These are phyloP conservation scores for Cutaneotrichosporon mucoides DNA, from an alignment of 1,284 basidiomycete species.

Conservation along the genomic window DNA sequence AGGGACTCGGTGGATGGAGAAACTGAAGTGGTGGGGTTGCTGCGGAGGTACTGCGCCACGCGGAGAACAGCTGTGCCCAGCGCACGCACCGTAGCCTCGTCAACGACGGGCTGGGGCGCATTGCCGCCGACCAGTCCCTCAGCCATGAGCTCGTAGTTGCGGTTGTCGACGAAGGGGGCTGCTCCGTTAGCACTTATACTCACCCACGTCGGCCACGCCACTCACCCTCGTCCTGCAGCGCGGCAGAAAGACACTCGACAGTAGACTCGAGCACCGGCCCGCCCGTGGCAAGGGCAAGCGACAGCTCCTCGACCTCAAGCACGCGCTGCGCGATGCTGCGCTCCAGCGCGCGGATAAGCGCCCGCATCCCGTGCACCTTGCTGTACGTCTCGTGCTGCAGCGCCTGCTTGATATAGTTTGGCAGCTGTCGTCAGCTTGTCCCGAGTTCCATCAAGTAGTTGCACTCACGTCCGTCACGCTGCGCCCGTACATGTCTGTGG, in stretches of 20 bases:
- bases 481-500: constrained; percentile 31
- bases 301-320: constrained; percentile 25
- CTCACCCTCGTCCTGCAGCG: not conserved
- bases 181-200: not conserved
- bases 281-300: constrained; percentile 13
- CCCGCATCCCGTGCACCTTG: constrained; percentile 26
- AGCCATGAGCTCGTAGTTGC: constrained; percentile 13
- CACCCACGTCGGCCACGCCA: too few relatives aligned
- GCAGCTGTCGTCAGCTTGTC: constrained; percentile 18
- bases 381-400: constrained; percentile 37
- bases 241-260: not conserved
- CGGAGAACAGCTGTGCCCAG: constrained; percentile 3
- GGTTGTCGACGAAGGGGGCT: constrained; percentile 16
- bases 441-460: constrained; percentile 18
- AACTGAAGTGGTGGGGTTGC: not conserved
- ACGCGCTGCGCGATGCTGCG: constrained; percentile 21
- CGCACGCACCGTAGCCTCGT: constrained; percentile 6
- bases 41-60: constrained; percentile 3
- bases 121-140: not conserved
- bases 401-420: constrained; percentile 38
- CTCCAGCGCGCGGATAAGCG: constrained; percentile 20
- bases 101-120: constrained; percentile 1
- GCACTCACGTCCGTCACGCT: constrained; percentile 28
- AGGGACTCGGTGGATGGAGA: not conserved
- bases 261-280: constrained; percentile 1